A percentile compares a stretch with the other conserved stretches of the same genome.
Conservation (phyloP, 495 filamentous ascomycete species). For the Letharia columbiana region DNA sequence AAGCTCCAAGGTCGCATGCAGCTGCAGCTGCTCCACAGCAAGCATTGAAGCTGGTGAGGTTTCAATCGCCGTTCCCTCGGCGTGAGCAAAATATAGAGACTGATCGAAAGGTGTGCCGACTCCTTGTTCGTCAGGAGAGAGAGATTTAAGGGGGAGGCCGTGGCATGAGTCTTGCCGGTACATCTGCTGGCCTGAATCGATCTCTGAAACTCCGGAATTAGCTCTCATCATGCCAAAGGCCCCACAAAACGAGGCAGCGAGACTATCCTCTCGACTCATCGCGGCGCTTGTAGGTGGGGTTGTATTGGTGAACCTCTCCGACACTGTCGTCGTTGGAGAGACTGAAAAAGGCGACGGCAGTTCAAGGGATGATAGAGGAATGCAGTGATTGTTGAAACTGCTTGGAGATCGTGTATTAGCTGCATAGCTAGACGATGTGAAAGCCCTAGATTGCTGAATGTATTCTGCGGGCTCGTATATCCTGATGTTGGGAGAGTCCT, state of each 20-base stretch:
- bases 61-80: not conserved
- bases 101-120: not conserved
- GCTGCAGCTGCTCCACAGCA: not conserved
- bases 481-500: not conserved
- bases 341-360: not conserved
- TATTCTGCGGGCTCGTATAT: conserved; percentile 3
- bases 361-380: not conserved
- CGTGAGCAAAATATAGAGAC: not conserved
- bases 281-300: not conserved
- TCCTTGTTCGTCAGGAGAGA: not conserved
- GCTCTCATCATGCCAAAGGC: not conserved
- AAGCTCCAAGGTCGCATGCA: not conserved
- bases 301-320: not conserved
- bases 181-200: not conserved
- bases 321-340: conserved; percentile 2
- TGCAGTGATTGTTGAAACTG: not conserved
- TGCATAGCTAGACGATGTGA: not conserved
- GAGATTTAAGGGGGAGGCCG: not conserved
- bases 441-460: not conserved
- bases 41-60: not conserved
- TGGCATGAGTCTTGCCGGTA: not conserved
- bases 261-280: conserved; percentile 2
- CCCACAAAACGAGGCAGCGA: not conserved
- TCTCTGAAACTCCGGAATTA: not conserved
- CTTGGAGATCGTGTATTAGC: too few species aligned